Evolutionary conservation across 2,329 filamentous ascomycete species (phyloP), one percentile per base, ranked within the genome.

Genomic region (Xylaria sp.): DNA sequence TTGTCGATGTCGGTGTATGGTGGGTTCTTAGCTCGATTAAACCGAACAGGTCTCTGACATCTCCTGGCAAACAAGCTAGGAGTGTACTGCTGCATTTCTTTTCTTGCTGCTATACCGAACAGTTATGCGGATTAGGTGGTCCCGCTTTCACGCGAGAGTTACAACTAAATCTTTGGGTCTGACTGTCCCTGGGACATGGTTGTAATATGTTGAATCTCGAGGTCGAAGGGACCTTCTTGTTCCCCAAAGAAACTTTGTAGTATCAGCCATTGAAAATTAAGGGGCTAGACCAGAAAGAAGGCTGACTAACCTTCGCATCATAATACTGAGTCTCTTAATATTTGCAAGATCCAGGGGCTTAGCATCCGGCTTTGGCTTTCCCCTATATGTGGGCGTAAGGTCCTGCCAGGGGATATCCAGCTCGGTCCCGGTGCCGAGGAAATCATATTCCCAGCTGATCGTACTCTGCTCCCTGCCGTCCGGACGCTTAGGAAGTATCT

Each of bases 381-480:
- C 93, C 3, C 93, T 84, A 79, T 93, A 96, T 1, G 90, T 95
- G 1, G 92, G 82, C 76, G 87, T 88, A 70, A 97, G 88, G 28
- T 86, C 84, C 13, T 78, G 78, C 89, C 91, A 95, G 1, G 83
- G 84, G 26, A 93, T 81, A 71, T 86, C 86, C 1, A 93, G 72
- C 38, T 79, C 77, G 15, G 72, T 75, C 13, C 66, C 73, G 11
- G 77, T 73, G 10, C 80, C 76, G 17, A 77, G 75, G 1, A 95
- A 94, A 73, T 92, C 88, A 70, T 86, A 90, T 79, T 97, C 92
- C 86, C 91, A 96, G 56, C 87, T 92, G 4, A 93, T 76, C 0
- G 89, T 89, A 59, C 90, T 89, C 79, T 90, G 87, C 73, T 94
- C 91, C n/a, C 91, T 82, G 1, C 91, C 91, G 74, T 90, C 88